Conservation (phyloP, 306 rosid species). For the Macrotyloma uniflorum region DNA sequence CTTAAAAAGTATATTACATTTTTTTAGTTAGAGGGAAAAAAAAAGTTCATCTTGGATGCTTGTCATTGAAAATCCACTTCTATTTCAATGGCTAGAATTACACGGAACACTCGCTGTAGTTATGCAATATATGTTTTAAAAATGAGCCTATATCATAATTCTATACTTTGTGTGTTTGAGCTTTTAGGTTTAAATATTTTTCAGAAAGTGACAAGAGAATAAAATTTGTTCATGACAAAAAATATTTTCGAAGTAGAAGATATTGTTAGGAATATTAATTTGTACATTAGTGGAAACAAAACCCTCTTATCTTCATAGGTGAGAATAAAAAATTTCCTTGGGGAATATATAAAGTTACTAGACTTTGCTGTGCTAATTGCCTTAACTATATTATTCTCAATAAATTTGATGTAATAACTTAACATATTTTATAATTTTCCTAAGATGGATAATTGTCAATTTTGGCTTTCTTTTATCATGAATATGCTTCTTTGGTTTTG, state of each 20-base stretch:
- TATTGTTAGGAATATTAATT: background rate
- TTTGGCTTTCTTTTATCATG: no score
- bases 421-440: no score
- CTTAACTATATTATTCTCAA: background rate
- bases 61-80: background rate
- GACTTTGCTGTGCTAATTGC: background rate
- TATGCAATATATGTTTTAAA: no score
- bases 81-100: no score
- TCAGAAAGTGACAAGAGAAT: background rate
- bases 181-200: background rate
- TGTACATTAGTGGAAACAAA: background rate
- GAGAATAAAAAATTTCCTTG: background rate
- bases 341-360: background rate
- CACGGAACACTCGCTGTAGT: no score
- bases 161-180: background rate
- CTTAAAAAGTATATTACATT: no score
- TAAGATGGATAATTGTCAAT: no score
- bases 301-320: background rate
- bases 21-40: background rate
- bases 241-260: background rate
- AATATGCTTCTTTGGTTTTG: no score
- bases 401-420: background rate
- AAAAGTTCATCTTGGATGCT: background rate
- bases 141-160: background rate
- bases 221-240: background rate